Conservation (phyloP, 1,284 basidiomycete species). For the Xerocomus amazonicus region DNA sequence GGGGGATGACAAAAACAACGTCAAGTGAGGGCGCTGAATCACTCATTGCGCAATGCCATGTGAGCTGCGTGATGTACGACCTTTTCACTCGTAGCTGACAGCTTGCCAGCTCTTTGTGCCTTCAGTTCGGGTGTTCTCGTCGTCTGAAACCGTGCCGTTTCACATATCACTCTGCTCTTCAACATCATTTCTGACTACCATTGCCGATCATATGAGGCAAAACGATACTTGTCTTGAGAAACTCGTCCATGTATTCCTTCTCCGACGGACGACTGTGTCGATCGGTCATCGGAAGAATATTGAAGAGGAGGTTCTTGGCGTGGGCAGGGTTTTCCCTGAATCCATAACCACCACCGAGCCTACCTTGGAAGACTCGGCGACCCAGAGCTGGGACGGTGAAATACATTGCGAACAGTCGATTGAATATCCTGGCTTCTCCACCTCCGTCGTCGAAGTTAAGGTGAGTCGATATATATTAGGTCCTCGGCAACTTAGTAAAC, state of each 20-base stretch:
- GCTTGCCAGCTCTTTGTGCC: slow-evolving; percentile 38
- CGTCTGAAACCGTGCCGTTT: slow-evolving; percentile 55
- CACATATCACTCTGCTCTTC: slow-evolving; percentile 56
- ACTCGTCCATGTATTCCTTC: slow-evolving; percentile 28
- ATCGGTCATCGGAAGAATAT: slow-evolving; percentile 4
- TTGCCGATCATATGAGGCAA: slow-evolving; percentile 33
- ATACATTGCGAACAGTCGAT: slow-evolving; percentile 34
- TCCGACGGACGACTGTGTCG: slow-evolving; percentile 30
- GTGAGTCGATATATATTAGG: slow-evolving; percentile 17
- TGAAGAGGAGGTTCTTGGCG: slow-evolving; percentile 30
- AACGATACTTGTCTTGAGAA: slow-evolving; percentile 21
- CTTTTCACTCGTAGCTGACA: slow-evolving; percentile 1
- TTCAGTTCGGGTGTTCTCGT: slow-evolving; percentile 47
- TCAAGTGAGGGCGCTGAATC: slow-evolving; percentile 21
- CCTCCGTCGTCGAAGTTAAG: slow-evolving; percentile 31
- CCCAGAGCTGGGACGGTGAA: slow-evolving; percentile 43
- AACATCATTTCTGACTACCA: slow-evolving; percentile 38
- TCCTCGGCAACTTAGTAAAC: not conserved
- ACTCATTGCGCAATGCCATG: slow-evolving; percentile 43
- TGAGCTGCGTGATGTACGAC: slow-evolving; percentile 30
- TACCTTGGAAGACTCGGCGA: slow-evolving; percentile 6
- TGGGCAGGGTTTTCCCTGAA: slow-evolving; percentile 20
- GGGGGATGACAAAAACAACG: slow-evolving; percentile 36
- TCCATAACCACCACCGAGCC: slow-evolving; percentile 15
- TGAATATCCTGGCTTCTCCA: slow-evolving; percentile 40